A percentile compares a stretch with the other conserved stretches of the same genome.
Evolutionary conservation across 495 filamentous ascomycete genomes (phyloP).

Genomic region (Zalerion maritima): DNA sequence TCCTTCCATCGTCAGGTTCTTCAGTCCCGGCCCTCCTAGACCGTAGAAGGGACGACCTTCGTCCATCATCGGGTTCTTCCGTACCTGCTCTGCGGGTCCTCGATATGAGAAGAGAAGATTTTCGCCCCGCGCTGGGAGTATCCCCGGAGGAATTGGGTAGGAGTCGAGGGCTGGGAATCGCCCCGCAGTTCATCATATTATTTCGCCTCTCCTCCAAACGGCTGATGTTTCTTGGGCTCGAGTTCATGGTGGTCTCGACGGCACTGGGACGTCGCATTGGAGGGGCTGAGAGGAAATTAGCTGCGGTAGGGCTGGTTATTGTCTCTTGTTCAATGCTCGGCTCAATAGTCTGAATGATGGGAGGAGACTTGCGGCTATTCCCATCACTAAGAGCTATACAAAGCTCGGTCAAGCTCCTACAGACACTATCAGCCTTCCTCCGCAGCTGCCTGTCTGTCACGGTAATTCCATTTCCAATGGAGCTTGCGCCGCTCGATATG

Average conservation of each 20-base stretch:
- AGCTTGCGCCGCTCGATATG: constrained; percentile 45
- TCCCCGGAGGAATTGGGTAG: constrained; percentile 15
- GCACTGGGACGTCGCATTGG: constrained; percentile 21
- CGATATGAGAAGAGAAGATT: constrained; percentile 29
- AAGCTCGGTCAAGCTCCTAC: constrained; percentile 81
- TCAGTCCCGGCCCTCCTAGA: constrained; percentile 32
- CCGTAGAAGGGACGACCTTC: constrained; percentile 28
- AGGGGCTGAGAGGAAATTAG: constrained; percentile 11
- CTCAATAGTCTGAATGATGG: constrained; percentile 14
- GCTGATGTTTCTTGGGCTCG: constrained; percentile 48
- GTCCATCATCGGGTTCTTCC: constrained; percentile 28
- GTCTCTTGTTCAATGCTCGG: constrained; percentile 14
- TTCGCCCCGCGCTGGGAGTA: constrained; percentile 20
- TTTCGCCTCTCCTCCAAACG: constrained; percentile 59
- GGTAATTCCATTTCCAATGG: constrained; percentile 41
- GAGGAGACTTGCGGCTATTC: constrained; percentile 16
- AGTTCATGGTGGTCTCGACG: constrained; percentile 21
- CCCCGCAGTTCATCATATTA: constrained; percentile 39
- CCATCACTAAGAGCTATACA: constrained; percentile 70
- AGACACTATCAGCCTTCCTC: constrained; percentile 84
- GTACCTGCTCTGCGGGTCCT: constrained; percentile 27
- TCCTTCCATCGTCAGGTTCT: constrained; percentile 30
- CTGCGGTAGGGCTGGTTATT: constrained; percentile 20
- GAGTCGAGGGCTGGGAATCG: constrained; percentile 24
- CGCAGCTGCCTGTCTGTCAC: constrained; percentile 70